Evolutionary conservation across 305 asterid genomes (phyloP), one percentile per base, ranked within the genome.

Genomic region (Coffea humblotiana): DNA sequence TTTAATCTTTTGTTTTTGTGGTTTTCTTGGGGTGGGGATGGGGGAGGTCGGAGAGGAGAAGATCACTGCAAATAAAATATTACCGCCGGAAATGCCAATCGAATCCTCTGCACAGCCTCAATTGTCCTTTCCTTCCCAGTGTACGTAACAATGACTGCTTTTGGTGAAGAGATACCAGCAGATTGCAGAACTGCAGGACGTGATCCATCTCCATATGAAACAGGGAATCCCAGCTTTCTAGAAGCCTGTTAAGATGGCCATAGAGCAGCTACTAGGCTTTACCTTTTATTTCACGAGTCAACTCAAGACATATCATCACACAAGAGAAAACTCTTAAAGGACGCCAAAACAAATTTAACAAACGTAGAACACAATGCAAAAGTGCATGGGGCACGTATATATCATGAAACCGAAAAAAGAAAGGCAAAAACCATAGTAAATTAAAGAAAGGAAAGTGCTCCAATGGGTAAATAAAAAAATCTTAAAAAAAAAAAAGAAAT

Each of bases 61-160:
- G 71, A 54, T 9, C 7, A 80, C 8, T 16, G 4, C 27, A 29
- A 72, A 47, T 23, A 64, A 16, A 1, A 49, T 12, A 82, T 76
- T 92, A 96, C 99, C 82, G 88, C 92, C 56, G 98, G 99, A 85
- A 87, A 96, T 81, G 94, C 97, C 78, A 94, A 93, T 64, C 97
- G 97, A 82, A 92, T 89, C 73, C 98, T 90, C 87, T 96, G 91
- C 78, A 96, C 97, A 81, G 98, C 98, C 80, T 96, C 95, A 47
- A 85, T 48, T 64, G 99, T 92, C 85, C 79, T 91, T 77, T 84
- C 66, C 83, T 88, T 92, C 65, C 91, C 99, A 2, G 94, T 84
- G 84, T 94, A 94, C 99, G 93, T 96, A 81, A 96, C 93, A 98
- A 96, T 90, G 74, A 96, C 96, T 71, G 99, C 99, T 92, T 91